Percentiles rank a stretch among this genome's conserved stretches.
Evolutionary conservation across 345 rosid genomes (phyloP).

Genomic region (Durio zibethinus): DNA sequence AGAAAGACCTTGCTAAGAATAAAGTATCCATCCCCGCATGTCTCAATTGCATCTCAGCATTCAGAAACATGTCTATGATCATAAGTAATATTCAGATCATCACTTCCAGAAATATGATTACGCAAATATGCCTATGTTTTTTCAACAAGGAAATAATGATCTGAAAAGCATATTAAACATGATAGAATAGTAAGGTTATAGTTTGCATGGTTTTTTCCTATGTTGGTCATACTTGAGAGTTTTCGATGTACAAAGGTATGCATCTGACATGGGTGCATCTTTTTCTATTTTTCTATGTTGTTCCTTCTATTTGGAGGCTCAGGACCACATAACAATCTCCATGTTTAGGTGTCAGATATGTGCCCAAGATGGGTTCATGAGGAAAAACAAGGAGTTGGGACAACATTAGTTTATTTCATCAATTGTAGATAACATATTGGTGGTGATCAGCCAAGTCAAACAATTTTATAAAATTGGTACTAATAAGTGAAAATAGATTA

Average conservation of each 20-base stretch:
- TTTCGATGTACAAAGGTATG: background rate
- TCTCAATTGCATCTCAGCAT: background rate
- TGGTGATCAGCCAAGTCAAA: background rate
- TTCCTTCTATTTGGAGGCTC: background rate
- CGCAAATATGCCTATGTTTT: background rate
- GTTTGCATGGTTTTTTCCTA: background rate
- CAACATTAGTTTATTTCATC: background rate
- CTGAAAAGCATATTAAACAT: background rate
- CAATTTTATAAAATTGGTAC: background rate
- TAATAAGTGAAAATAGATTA: background rate
- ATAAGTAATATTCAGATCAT: background rate
- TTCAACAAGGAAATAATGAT: background rate
- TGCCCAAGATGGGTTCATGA: background rate
- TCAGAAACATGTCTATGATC: background rate
- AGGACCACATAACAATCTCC: conserved; percentile 1
- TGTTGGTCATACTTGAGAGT: background rate
- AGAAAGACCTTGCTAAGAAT: background rate
- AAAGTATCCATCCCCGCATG: background rate
- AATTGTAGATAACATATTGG: background rate
- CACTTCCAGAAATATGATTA: background rate
- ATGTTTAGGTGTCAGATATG: background rate
- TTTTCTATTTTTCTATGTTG: background rate
- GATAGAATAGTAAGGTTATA: background rate
- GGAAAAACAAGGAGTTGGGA: background rate
- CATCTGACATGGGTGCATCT: background rate